A percentile compares a stretch with the other conserved stretches of the same genome.
phyloP scores from a whole-genome alignment of 805 yeast genomes.

The Saccharomycopsis selenospora region DNA sequence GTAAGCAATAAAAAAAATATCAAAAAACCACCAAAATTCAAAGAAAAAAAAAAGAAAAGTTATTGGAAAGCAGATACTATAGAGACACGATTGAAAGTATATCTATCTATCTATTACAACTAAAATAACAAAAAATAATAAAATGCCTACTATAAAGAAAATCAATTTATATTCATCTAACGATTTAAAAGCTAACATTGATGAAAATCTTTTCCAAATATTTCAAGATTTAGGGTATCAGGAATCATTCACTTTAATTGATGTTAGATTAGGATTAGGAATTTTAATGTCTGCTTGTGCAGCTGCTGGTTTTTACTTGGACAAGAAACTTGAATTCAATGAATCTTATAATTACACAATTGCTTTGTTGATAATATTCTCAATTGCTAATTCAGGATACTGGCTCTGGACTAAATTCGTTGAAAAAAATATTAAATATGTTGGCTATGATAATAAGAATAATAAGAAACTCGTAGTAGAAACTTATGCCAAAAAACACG shows the following conservation, averaged over 20 bases:
- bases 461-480: constrained; percentile 30
- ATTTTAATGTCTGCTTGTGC: constrained; percentile 39
- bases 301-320: constrained; percentile 40
- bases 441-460: constrained; percentile 30
- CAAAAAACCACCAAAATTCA: too few species aligned
- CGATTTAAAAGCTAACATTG: constrained; percentile 42
- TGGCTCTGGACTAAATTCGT: constrained; percentile 30
- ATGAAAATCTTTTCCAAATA: constrained; percentile 39
- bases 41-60: too few species aligned
- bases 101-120: too few species aligned
- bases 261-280: constrained; percentile 44
- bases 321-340: constrained; percentile 41
- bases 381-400: constrained; percentile 31
- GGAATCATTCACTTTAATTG: constrained; percentile 40
- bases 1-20: too few species aligned
- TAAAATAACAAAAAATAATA: too few species aligned
- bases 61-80: too few species aligned
- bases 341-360: constrained; percentile 33
- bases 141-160: not conserved
- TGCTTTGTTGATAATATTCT: constrained; percentile 33
- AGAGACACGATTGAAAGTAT: too few species aligned
- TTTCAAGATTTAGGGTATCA: constrained; percentile 39
- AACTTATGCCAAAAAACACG: constrained; percentile 33
- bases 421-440: constrained; percentile 40
- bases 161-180: constrained; percentile 27